phyloP scores from a whole-genome alignment of 306 rosid genomes.

The Malus fusca region DNA sequence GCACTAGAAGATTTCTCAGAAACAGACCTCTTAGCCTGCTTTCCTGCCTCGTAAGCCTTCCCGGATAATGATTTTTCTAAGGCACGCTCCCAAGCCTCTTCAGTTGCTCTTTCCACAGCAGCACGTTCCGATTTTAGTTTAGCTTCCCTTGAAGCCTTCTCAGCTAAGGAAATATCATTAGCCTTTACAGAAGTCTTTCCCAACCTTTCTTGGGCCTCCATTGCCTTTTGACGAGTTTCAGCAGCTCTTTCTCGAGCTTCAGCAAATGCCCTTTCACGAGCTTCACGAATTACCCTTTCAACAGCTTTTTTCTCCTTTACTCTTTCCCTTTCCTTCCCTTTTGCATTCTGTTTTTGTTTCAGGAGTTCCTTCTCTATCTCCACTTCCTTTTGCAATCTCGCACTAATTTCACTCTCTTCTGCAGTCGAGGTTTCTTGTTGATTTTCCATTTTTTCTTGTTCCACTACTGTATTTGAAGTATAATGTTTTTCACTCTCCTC shows the following conservation, averaged over 20 bases:
- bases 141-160: constrained; percentile 72
- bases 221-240: constrained; percentile 59
- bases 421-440: constrained; percentile 6
- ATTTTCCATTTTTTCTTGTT: constrained; percentile 12
- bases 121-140: constrained; percentile 84
- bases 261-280: constrained; percentile 91
- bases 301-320: constrained; percentile 71
- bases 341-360: constrained; percentile 54
- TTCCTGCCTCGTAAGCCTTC: constrained; percentile 61
- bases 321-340: constrained; percentile 56
- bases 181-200: constrained; percentile 43
- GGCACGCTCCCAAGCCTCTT: constrained; percentile 83
- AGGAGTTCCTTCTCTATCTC: constrained; percentile 42
- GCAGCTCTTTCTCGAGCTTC: constrained; percentile 73
- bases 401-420: constrained; percentile 37
- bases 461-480: constrained; percentile 2
- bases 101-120: constrained; percentile 86
- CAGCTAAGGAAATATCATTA: constrained; percentile 49
- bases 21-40: constrained; percentile 45
- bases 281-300: constrained; percentile 84
- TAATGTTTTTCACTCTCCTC: constrained; percentile 4
- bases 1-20: constrained; percentile 31
- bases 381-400: constrained; percentile 25
- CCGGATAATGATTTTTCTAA: constrained; percentile 77
- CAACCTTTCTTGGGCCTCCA: constrained; percentile 49